phyloP scores from a whole-genome alignment of 495 filamentous ascomycete genomes.

The Mytilinidion resinicola region DNA sequence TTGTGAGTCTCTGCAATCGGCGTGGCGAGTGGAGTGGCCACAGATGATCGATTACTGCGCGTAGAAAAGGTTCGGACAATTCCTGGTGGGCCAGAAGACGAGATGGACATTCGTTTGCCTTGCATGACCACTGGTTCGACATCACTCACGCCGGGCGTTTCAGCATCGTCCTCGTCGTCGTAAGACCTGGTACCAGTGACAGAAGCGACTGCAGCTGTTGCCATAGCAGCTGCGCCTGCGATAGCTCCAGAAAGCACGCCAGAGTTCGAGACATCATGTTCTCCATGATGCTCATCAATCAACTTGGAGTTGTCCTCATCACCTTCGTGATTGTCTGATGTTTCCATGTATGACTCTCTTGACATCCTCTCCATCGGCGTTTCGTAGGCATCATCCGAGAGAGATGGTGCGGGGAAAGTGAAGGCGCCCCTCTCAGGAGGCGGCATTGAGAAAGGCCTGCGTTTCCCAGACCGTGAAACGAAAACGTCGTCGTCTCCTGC shows the following conservation, averaged over 20 bases:
- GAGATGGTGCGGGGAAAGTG: constrained; percentile 2
- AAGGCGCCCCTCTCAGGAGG: constrained; percentile 6
- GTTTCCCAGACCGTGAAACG: constrained; percentile 1
- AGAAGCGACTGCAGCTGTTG: constrained; percentile 20
- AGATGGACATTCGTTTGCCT: constrained; percentile 24
- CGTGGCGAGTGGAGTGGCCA: background rate
- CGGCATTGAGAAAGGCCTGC: constrained; percentile 23
- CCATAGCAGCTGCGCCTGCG: constrained; percentile 21
- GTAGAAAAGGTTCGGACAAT: constrained; percentile 25
- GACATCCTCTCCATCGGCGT: constrained; percentile 18
- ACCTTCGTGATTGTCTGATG: constrained; percentile 6
- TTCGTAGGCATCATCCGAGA: background rate
- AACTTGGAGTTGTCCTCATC: background rate
- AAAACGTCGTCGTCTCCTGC: background rate
- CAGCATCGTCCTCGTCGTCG: constrained; percentile 7
- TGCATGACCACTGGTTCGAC: constrained; percentile 16
- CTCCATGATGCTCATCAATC: background rate
- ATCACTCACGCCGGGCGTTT: constrained; percentile 9
- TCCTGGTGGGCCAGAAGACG: constrained; percentile 14
- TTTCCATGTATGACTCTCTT: constrained; percentile 14
- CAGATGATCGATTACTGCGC: constrained; percentile 8
- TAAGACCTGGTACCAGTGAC: constrained; percentile 9
- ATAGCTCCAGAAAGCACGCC: constrained; percentile 2
- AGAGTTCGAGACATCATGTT: constrained; percentile 6
- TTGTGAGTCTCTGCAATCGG: background rate